Conservation (phyloP, 2,329 filamentous ascomycete species). For the Trichophyton schoenleinii region DNA sequence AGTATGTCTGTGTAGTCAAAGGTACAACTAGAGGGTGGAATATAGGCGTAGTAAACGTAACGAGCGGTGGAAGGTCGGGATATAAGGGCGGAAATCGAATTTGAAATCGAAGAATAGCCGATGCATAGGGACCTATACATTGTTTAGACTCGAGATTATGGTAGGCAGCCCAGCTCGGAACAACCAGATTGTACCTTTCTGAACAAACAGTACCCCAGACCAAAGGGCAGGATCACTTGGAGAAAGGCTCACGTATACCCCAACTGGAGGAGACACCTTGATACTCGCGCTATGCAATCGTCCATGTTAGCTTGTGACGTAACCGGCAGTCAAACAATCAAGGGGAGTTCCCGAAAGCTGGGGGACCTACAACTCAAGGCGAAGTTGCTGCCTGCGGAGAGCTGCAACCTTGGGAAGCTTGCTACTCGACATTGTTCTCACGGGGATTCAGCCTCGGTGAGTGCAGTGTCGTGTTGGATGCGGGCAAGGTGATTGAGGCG, state of each 20-base stretch:
- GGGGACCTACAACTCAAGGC: slow-evolving; percentile 62
- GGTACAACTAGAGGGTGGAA: slow-evolving; percentile 91
- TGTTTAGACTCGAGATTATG: neutral
- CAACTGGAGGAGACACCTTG: slow-evolving; percentile 69
- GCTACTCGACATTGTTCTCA: slow-evolving; percentile 22
- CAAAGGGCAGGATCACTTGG: slow-evolving; percentile 70
- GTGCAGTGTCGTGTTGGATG: neutral
- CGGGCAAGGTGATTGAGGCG: neutral
- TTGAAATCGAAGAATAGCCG: slow-evolving; percentile 77
- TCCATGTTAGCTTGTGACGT: neutral
- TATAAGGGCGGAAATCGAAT: slow-evolving; percentile 76
- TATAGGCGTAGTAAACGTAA: slow-evolving; percentile 83
- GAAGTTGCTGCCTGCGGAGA: slow-evolving; percentile 61
- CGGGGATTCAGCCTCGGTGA: neutral
- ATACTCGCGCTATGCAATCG: slow-evolving; percentile 53
- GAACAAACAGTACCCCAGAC: slow-evolving; percentile 85
- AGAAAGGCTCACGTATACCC: slow-evolving; percentile 74
- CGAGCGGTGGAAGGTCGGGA: slow-evolving; percentile 63
- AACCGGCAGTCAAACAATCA: neutral
- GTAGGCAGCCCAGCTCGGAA: slow-evolving; percentile 8
- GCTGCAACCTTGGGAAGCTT: slow-evolving; percentile 33
- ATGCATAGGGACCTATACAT: slow-evolving; percentile 68
- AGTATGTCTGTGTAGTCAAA: slow-evolving; percentile 87
- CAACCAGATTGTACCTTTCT: slow-evolving; percentile 51
- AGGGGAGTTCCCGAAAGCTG: neutral